These are phyloP conservation scores for Balansia obtecta DNA, from an alignment of 2,329 filamentous ascomycete species.

Conservation along the genomic window DNA sequence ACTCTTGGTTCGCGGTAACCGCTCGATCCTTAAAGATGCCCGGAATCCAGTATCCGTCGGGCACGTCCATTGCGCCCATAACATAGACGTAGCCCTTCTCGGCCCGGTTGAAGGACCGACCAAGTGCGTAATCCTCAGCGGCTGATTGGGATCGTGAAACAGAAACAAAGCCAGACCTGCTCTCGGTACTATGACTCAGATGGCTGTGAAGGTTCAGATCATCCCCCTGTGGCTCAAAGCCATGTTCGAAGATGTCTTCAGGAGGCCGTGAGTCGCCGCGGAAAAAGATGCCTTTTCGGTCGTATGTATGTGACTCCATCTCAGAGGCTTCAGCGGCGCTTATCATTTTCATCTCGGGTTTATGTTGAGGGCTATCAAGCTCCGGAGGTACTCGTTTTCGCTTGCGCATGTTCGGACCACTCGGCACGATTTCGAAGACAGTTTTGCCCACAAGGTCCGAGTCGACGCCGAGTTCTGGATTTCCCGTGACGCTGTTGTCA, in stretches of 20 bases:
- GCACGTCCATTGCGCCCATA: background rate
- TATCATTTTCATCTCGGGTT: background rate
- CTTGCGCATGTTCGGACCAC: background rate
- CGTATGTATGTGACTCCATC: background rate
- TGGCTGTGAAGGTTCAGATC: constrained; percentile 4
- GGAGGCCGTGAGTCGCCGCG: constrained; percentile 7
- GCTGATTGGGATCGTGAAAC: background rate
- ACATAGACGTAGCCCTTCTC: constrained; percentile 5
- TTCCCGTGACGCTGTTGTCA: background rate
- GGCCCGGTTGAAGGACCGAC: background rate
- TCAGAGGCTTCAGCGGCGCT: background rate
- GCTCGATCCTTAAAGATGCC: background rate
- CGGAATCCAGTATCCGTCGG: constrained; percentile 7
- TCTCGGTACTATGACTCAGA: constrained; percentile 1
- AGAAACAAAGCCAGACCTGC: constrained; percentile 5
- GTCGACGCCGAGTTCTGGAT: background rate
- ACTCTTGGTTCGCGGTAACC: background rate
- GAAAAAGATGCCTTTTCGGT: constrained; percentile 4
- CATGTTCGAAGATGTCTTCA: constrained; percentile 1
- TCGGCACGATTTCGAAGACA: background rate
- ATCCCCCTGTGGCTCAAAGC: constrained; percentile 3
- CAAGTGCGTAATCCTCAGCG: constrained; percentile 3
- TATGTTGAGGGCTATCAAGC: background rate
- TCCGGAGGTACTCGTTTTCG: background rate
- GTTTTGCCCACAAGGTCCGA: background rate